Evolutionary conservation across 208 protist species (phyloP).

Genomic region (Naegleria lovaniensis): DNA sequence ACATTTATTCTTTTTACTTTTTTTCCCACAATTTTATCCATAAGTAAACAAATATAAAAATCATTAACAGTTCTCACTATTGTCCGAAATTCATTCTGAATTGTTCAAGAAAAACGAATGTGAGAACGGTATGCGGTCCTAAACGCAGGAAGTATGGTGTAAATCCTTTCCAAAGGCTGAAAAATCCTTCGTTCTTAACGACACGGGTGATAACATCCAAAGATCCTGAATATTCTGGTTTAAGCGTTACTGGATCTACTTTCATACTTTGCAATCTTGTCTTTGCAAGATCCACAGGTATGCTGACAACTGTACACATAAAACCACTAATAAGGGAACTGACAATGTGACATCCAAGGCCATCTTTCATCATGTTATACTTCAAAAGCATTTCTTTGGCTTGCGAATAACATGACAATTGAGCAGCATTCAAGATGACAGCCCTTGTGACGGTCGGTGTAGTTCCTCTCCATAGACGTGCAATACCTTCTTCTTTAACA

Average conservation of each 20-base stretch:
- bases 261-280: conserved; percentile 18
- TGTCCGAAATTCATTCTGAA: neutral
- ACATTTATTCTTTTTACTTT: too few species aligned
- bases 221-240: neutral
- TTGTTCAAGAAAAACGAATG: neutral
- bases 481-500: conserved; percentile 7
- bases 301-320: neutral
- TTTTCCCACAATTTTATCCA: too few species aligned
- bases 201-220: neutral
- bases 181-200: neutral
- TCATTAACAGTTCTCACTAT: too few species aligned
- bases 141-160: conserved; percentile 20
- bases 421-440: conserved; percentile 19
- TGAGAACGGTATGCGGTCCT: conserved; percentile 14
- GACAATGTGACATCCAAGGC: neutral
- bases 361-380: neutral
- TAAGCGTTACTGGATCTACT: neutral
- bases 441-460: conserved; percentile 13
- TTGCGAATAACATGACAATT: conserved; percentile 22
- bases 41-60: too few species aligned
- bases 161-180: conserved; percentile 21
- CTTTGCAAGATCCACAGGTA: conserved; percentile 21
- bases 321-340: neutral
- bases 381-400: conserved; percentile 4
- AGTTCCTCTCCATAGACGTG: neutral